Conservation (phyloP, 2,329 filamentous ascomycete genomes). For the Boeremia lycopersici region DNA sequence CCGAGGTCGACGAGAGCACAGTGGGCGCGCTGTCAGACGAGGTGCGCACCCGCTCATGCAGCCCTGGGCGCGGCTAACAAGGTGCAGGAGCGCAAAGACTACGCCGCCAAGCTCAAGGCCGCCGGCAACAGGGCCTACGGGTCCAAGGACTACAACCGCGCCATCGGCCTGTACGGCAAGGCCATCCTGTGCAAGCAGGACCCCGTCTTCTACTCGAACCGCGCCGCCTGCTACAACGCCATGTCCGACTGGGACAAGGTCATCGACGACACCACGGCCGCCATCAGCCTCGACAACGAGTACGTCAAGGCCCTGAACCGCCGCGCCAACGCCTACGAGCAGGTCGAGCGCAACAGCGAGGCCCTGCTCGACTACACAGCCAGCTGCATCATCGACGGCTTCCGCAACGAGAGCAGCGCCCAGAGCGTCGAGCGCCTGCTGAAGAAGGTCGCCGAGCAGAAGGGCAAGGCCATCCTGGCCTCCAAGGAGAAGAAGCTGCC, state of each 20-base stretch:
- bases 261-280: constrained; percentile 94
- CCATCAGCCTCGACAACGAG: constrained; percentile 89
- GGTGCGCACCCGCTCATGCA: constrained; percentile 22
- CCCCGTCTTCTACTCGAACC: constrained; percentile 98
- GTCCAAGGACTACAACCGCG: constrained; percentile 88
- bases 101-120: constrained; percentile 89
- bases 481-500: constrained; percentile 84
- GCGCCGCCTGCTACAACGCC: constrained; percentile 95
- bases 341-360: constrained; percentile 88
- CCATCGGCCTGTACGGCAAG: constrained; percentile 93
- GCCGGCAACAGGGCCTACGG: constrained; percentile 97
- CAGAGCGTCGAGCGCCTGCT: constrained; percentile 89
- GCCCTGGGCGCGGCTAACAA: constrained; percentile 27
- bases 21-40: constrained; percentile 53
- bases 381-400: constrained; percentile 98
- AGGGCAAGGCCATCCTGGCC: constrained; percentile 86
- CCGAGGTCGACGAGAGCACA: constrained; percentile 55
- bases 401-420: constrained; percentile 88
- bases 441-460: constrained; percentile 95
- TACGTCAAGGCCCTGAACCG: constrained; percentile 98
- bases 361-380: constrained; percentile 97
- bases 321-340: constrained; percentile 94
- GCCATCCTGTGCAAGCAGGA: constrained; percentile 97
- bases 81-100: constrained; percentile 78
- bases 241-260: constrained; percentile 93